Conservation (phyloP, 1,139 yeast species). For the Maudiozyma humilis region DNA sequence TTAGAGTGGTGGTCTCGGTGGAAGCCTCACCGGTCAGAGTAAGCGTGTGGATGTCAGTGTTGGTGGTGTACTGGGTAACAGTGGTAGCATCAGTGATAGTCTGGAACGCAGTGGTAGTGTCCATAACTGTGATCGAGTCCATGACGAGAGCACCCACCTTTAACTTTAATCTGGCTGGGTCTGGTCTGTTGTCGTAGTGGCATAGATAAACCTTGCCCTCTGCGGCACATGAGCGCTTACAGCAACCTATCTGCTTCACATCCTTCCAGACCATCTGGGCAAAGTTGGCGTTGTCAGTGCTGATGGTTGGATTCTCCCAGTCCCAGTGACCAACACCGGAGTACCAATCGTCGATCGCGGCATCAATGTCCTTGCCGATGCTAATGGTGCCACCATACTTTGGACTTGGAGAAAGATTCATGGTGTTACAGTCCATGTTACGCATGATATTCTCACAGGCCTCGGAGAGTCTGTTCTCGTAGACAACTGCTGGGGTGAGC, state of each 20-base stretch:
- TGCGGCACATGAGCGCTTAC: neutral
- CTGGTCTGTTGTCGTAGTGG: neutral
- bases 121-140: neutral
- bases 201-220: conserved; percentile 1
- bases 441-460: neutral
- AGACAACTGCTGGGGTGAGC: neutral
- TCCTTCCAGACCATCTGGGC: conserved; percentile 1
- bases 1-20: neutral
- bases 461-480: neutral
- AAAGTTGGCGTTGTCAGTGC: neutral
- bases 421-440: neutral
- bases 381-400: neutral
- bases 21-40: neutral
- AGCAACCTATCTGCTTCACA: neutral
- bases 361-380: neutral
- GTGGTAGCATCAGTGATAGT: conserved; percentile 1
- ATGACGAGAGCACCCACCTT: neutral
- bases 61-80: neutral
- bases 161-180: neutral
- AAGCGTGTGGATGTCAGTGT: neutral
- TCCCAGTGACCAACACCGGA: neutral
- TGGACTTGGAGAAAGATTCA: neutral
- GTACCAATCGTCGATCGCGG: neutral
- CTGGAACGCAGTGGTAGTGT: neutral
- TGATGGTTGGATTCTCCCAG: neutral